Base-by-base conservation (phyloP, 495 filamentous ascomycete species). In the Talaromyces adpressus region DNA sequence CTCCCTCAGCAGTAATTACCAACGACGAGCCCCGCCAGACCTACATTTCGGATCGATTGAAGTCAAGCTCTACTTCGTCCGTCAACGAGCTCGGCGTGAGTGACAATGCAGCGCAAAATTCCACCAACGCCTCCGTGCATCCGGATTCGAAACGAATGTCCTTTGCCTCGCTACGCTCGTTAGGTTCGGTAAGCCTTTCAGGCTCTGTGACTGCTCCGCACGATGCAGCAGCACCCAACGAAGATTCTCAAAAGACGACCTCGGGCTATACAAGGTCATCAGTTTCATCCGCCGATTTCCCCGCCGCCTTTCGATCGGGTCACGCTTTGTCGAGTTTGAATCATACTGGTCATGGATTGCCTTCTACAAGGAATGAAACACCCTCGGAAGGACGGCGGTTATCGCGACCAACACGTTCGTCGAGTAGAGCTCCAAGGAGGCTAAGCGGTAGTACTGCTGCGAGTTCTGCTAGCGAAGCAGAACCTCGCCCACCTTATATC, bases 381-480 rank as follows among this genome's bases (percentile, higher is more conserved):
- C 34, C 32, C 11, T 45, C 63, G 1, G 77, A 79, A 20, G 39
- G 59, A 52, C 70, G 73, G 20, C 67, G 68, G n/a, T 62, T 69
- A 25, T 67, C 80, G 23, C 79, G 79, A 53, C 77, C 81, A 23
- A 79, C 76, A 34, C 82, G 85, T 64, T 91, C 90, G 39, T 83
- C 91, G 30, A 92, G 90, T 70, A 83, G 89, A 57, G 85, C 86
- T 14, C 86, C 88, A 67, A 80, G 90, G 63, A 81, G 91, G 65
- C 83, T 92, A 60, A 92, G 89, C 71, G 87, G 85, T 22, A 92
- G 90, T 68, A 92, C 88, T 62, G 87, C 76, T 27, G 83, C 87
- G 45, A 92, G 90, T 74, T 92, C 85, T 39, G 69, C 78, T n/a
- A 82, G 75, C 65, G 72, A 77, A 65, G 23, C 66, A 34, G 81